Evolutionary conservation across 371 early-diverging fungal species (phyloP), one percentile per base, ranked within the genome.

Genomic region (Parasitella parasitica): DNA sequence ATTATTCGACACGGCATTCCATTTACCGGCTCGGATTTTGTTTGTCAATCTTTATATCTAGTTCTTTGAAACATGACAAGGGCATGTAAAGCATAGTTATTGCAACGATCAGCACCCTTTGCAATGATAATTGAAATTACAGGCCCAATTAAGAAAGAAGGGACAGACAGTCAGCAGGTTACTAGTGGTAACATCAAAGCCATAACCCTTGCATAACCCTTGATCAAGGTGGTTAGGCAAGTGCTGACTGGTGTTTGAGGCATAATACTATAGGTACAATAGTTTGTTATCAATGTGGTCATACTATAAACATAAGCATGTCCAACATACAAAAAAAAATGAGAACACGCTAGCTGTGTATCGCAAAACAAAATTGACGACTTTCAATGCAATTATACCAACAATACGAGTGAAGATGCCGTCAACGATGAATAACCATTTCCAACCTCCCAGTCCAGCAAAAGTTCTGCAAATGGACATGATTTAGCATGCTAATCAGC

Each of bases 91-190:
- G 77, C 76, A 37, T 81, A 76, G 26, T 78, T 74, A 2, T 78
- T 76, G 34, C 51, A 54, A 9, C 62, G 62, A 59, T 82, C 83
- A 0, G 83, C 78, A 49, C 73, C 71, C 34, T 54, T 60, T 11
- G 81, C 77, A 56, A 84, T 63, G 1, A 75, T 15, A 8, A 81
- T 66, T 46, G 81, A 79, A 36, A 76, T 34, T 15, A 80, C 58
- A n/a, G 80, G 50, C 8, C 70, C 66, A 51, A 81, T 64, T 24
- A 82, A 62, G 55, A 74, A 76, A 0, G 77, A 70, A n/a, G 84
- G 83, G 11, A 81, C 75, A 82, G 11, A 81, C 75, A 0, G 85
- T 83, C 39, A 88, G 41, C 15, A 85, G 66, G 57, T 86, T 88
- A 50, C 81, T 70, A 3, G 75, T 74, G 26, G 80, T 72, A 3